Base-by-base conservation (phyloP, 176 grass and related monocot species). In the Triticum monococcum region DNA sequence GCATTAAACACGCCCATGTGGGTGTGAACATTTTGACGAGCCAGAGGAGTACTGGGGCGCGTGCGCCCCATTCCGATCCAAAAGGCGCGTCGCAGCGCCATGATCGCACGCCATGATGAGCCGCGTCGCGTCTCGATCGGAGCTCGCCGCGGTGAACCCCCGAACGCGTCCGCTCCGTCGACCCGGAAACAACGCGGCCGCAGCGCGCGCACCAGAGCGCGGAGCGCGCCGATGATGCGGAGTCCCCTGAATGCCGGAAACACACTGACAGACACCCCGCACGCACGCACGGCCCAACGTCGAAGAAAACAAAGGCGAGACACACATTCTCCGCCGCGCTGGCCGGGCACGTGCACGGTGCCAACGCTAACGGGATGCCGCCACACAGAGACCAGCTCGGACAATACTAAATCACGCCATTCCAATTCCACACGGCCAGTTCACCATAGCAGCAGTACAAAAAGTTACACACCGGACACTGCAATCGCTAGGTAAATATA, bases 311-410 rank as follows among this genome's bases (percentile, higher is more conserved):
- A 5, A 25, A n/a, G 40, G 43, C 1, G 13, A 3, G 66, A 87
- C 75, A 86, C 83, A 77, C 72, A 87, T 84, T 75, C 85, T 24
- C 85, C 85, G 89, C 67, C 67, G 75, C 76, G 14, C 80, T 83
- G 43, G 59, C 41, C n/a, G 25, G 66, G 67, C 75, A 59, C 75
- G 72, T 80, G 80, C 18, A 46, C 4, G 23, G 22, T n/a, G 25
- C 37, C 3, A 6, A 57, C 0, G 14, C 54, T 9, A 14, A 3
- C 38, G 2, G 20, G 36, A 12, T 24, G 76, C 30, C 25, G 74
- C 63, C 70, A 72, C 50, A 64, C 0, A 18, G 20, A 11, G 40
- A 54, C 23, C 60, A 12, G 41, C 40, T 35, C 23, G 23, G 18
- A 22, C 8, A 22, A 22, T 20, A 52, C n/a, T 3, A 5, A 31